phyloP scores from a whole-genome alignment of 1,284 basidiomycete species.

The Sporisorium scitamineum region DNA sequence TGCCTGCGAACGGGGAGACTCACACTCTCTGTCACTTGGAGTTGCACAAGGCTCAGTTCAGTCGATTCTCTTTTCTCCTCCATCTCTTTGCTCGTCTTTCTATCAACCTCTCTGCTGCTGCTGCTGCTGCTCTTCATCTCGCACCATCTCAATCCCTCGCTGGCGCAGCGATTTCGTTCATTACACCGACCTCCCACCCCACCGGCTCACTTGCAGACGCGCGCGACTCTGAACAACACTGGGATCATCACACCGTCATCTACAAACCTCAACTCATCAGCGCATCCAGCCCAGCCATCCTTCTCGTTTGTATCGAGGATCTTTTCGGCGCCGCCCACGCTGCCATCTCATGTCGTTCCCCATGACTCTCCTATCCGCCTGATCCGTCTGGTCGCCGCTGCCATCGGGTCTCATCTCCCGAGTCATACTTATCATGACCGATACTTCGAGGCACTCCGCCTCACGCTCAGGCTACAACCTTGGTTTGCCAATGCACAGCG shows the following conservation, averaged over 20 bases:
- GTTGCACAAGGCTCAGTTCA: conserved; percentile 1
- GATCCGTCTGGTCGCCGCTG: conserved; percentile 9
- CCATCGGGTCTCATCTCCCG: conserved; percentile 10
- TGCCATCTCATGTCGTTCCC: conserved; percentile 1
- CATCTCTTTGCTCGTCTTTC: no score
- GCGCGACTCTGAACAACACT: neutral
- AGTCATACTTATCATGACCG: conserved; percentile 10
- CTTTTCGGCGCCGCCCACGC: neutral
- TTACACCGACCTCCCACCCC: conserved; percentile 8
- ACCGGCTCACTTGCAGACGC: no score
- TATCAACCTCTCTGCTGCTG: neutral
- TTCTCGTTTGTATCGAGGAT: neutral
- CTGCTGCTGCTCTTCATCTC: conserved; percentile 11
- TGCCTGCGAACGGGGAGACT: conserved; percentile 14
- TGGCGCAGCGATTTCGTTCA: neutral
- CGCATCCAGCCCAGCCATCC: neutral
- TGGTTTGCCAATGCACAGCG: conserved; percentile 16
- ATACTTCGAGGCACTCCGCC: conserved; percentile 8
- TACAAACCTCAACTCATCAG: neutral
- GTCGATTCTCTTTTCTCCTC: neutral
- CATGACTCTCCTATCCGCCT: conserved; percentile 9
- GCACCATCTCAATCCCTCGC: neutral
- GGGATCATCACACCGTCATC: neutral
- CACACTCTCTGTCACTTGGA: neutral
- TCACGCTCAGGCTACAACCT: conserved; percentile 1